phyloP scores from a whole-genome alignment of 306 rosid genomes.

The Pyrus pyrifolia region DNA sequence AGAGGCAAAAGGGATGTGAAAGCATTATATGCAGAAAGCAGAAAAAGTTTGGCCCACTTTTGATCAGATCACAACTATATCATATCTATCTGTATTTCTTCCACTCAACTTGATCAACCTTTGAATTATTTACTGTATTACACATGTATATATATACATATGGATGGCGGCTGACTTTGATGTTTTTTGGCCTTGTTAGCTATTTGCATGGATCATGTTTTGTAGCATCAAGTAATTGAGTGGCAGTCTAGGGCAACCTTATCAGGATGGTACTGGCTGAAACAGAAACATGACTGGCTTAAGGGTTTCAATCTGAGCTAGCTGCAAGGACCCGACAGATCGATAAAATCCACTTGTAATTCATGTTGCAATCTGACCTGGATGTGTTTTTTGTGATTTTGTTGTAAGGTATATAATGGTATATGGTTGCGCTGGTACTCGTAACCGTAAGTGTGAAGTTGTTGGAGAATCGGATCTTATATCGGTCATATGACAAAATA shows the following conservation, averaged over 20 bases:
- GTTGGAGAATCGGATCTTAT: too few relatives aligned
- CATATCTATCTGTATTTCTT: neutral
- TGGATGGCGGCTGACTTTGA: neutral
- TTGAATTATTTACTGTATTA: neutral
- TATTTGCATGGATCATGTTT: neutral
- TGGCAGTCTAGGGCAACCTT: conserved; percentile 13
- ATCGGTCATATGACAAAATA: too few relatives aligned
- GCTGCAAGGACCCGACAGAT: neutral
- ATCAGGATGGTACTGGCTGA: neutral
- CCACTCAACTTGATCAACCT: neutral
- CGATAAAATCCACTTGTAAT: neutral
- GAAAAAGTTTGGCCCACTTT: neutral
- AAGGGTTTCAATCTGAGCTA: neutral
- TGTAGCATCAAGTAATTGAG: neutral
- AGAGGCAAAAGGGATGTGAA: neutral
- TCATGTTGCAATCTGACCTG: neutral
- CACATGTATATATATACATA: neutral
- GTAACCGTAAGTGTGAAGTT: neutral
- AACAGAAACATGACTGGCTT: neutral
- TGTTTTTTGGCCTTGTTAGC: neutral
- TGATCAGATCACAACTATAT: neutral
- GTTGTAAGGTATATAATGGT: neutral
- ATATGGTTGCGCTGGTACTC: neutral
- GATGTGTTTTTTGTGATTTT: neutral
- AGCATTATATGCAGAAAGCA: neutral